Evolutionary conservation across 306 rosid genomes (phyloP).

Genomic region (Cyamopsis tetragonoloba): DNA sequence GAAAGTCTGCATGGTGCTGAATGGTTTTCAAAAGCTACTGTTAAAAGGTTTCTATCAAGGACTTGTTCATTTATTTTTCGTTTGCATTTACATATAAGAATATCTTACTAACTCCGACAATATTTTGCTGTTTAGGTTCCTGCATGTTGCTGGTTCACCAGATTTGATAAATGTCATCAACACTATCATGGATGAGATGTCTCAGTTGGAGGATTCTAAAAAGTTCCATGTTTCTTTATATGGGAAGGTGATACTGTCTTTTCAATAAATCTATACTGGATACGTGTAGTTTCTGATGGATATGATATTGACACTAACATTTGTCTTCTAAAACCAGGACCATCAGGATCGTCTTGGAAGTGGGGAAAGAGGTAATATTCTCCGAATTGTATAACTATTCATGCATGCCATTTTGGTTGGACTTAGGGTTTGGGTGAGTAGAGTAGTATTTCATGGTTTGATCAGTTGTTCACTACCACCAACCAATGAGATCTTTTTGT

Average conservation of each 20-base stretch:
- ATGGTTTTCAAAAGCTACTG: constrained; percentile 82
- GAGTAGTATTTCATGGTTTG: not conserved
- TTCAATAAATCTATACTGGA: constrained; percentile 14
- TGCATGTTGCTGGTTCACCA: constrained; percentile 58
- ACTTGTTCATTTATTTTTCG: constrained; percentile 10
- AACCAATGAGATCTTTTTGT: not conserved
- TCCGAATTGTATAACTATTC: constrained; percentile 1
- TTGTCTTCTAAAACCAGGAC: constrained; percentile 38
- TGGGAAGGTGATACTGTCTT: constrained; percentile 61
- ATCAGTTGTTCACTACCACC: not conserved
- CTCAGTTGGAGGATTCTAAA: constrained; percentile 79
- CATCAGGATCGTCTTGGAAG: constrained; percentile 24
- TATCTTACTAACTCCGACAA: constrained; percentile 9
- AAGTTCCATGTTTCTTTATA: constrained; percentile 79
- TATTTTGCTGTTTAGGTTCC: constrained; percentile 57
- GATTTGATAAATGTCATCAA: constrained; percentile 39
- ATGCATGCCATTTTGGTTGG: not conserved
- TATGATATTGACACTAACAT: no score
- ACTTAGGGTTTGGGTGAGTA: not conserved
- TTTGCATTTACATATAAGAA: constrained; percentile 7
- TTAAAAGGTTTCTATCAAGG: constrained; percentile 59
- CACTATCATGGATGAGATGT: constrained; percentile 70
- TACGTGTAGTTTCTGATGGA: constrained; percentile 25
- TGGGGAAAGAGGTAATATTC: constrained; percentile 40
- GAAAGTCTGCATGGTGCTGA: constrained; percentile 48